These are phyloP conservation scores for Pulchroboletus neoregius DNA, from an alignment of 1,284 basidiomycete species.

Conservation along the genomic window DNA sequence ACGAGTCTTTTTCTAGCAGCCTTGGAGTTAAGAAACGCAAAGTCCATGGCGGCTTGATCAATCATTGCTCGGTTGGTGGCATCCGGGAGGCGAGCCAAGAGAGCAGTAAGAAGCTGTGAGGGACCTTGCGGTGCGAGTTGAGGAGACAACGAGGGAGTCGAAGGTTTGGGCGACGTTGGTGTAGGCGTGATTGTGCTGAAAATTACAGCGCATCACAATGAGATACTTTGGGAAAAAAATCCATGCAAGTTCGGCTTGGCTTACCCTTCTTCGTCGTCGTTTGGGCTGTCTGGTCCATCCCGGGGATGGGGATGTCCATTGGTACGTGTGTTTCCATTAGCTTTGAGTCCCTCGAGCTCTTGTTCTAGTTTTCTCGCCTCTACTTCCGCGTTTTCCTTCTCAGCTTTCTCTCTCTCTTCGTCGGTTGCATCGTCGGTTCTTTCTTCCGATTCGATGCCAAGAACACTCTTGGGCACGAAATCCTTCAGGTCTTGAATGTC, in stretches of 20 bases:
- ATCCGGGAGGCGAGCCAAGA: constrained; percentile 92
- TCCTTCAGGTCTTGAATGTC: constrained; percentile 90
- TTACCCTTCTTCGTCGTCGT: constrained; percentile 52
- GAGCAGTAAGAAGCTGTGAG: constrained; percentile 85
- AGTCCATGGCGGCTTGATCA: constrained; percentile 93
- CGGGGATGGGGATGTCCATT: constrained; percentile 17
- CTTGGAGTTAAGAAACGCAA: constrained; percentile 95
- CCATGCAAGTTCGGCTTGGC: constrained; percentile 16
- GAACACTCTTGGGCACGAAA: constrained; percentile 82
- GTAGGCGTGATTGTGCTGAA: constrained; percentile 51
- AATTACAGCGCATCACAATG: background rate
- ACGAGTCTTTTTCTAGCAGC: constrained; percentile 87
- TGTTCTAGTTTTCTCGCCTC: constrained; percentile 69
- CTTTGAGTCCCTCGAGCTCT: constrained; percentile 54
- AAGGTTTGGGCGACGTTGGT: constrained; percentile 60
- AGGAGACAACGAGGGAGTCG: constrained; percentile 60
- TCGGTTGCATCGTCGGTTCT: constrained; percentile 39
- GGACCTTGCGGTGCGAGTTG: constrained; percentile 80
- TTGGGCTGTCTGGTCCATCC: constrained; percentile 24
- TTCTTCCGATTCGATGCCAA: constrained; percentile 74
- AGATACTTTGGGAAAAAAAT: constrained; percentile 3
- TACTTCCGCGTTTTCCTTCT: constrained; percentile 49
- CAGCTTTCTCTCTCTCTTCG: constrained; percentile 44
- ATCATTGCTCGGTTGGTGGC: constrained; percentile 90
- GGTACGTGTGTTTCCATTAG: constrained; percentile 32